Percentiles rank a stretch among this genome's conserved stretches.
These are phyloP conservation scores for grape (Vitis vinifera) DNA, from an alignment of 164 flowering plant genomes.

Conservation along the genomic window ASM3070453v1 NC_081806.1:5448501-5449000, in stretches of 20 bases:
- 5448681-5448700: slow-evolving; percentile 10
- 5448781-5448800: slow-evolving; percentile 72
- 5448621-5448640: slow-evolving; percentile 84
- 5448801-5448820: slow-evolving; percentile 47
- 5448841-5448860: slow-evolving; percentile 79
- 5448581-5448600: slow-evolving; percentile 93
- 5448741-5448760: slow-evolving; percentile 29
- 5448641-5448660: slow-evolving; percentile 91
- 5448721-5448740: neutral
- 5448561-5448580: slow-evolving; percentile 90
- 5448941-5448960: neutral
- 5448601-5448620: slow-evolving; percentile 93
- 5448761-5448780: slow-evolving; percentile 79
- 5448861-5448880: slow-evolving; percentile 85
- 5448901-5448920: slow-evolving; percentile 3
- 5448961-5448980: neutral
- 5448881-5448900: slow-evolving; percentile 62
- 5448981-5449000: too few species aligned
- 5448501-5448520: neutral
- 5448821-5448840: slow-evolving; percentile 41
- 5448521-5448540: neutral
- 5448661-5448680: slow-evolving; percentile 92
- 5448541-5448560: slow-evolving; percentile 55
- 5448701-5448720: slow-evolving; percentile 4
- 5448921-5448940: neutral